phyloP scores from a whole-genome alignment of 345 rosid species.

The Sonneratia caseolaris region DNA sequence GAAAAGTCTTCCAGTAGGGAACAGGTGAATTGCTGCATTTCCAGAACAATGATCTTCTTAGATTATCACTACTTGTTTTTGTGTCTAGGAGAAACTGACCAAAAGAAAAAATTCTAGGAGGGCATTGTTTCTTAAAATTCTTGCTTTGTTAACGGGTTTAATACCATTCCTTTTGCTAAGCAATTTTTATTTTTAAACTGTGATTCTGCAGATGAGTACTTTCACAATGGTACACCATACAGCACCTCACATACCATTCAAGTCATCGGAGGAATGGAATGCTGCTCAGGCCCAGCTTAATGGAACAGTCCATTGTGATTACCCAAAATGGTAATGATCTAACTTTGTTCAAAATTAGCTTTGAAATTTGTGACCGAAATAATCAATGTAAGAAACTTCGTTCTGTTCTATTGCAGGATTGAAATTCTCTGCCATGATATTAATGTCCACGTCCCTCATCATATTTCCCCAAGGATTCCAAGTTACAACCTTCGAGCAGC shows the following conservation, averaged over 20 bases:
- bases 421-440: constrained; percentile 85
- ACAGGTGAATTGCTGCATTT: background rate
- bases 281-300: constrained; percentile 85
- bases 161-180: constrained; percentile 2
- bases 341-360: background rate
- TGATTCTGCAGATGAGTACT: constrained; percentile 71
- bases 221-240: constrained; percentile 98
- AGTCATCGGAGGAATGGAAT: constrained; percentile 66
- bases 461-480: constrained; percentile 69
- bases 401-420: constrained; percentile 41
- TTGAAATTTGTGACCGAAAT: background rate
- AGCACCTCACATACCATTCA: constrained; percentile 91
- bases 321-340: constrained; percentile 55
- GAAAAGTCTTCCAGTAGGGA: background rate
- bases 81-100: background rate
- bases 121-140: background rate
- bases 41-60: background rate
- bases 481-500: constrained; percentile 77
- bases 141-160: too few relatives aligned
- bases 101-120: background rate
- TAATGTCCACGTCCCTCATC: constrained; percentile 81
- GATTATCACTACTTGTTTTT: background rate
- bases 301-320: constrained; percentile 91
- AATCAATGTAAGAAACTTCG: background rate
- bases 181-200: background rate